These are phyloP conservation scores for Monosporascus ibericus DNA, from an alignment of 2,329 filamentous ascomycete genomes.

Conservation along the genomic window DNA sequence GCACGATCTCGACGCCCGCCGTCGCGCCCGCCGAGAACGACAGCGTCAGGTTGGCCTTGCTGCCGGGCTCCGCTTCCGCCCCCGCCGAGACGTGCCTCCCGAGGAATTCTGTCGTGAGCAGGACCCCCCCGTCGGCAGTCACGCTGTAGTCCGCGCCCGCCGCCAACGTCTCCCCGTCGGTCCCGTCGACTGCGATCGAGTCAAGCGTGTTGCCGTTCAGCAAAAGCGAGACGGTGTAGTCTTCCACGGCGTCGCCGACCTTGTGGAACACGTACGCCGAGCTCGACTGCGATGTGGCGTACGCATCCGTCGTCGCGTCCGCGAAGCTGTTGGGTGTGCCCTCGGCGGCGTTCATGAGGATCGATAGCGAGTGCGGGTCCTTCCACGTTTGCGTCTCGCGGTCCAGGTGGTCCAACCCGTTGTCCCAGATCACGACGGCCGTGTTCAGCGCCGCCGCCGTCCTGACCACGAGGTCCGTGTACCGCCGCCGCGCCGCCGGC, in stretches of 20 bases:
- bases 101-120: constrained; percentile 41
- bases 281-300: constrained; percentile 37
- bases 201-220: constrained; percentile 49
- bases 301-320: constrained; percentile 43
- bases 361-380: constrained; percentile 40
- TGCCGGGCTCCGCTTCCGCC: constrained; percentile 34
- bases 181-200: constrained; percentile 27
- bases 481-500: constrained; percentile 50
- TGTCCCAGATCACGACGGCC: constrained; percentile 52
- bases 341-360: constrained; percentile 38
- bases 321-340: constrained; percentile 43
- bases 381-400: constrained; percentile 42
- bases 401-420: constrained; percentile 49
- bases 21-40: constrained; percentile 45
- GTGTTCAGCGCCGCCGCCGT: constrained; percentile 44
- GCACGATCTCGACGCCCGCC: constrained; percentile 41
- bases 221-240: constrained; percentile 40
- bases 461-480: constrained; percentile 47
- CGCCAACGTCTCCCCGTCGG: constrained; percentile 27
- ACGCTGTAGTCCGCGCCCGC: constrained; percentile 40
- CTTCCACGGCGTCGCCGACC: constrained; percentile 34
- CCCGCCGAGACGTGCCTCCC: constrained; percentile 34
- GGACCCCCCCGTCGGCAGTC: constrained; percentile 34
- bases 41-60: constrained; percentile 44
- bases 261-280: constrained; percentile 52